phyloP scores from a whole-genome alignment of 1,284 basidiomycete genomes.

The Leccinum pachyderme region DNA sequence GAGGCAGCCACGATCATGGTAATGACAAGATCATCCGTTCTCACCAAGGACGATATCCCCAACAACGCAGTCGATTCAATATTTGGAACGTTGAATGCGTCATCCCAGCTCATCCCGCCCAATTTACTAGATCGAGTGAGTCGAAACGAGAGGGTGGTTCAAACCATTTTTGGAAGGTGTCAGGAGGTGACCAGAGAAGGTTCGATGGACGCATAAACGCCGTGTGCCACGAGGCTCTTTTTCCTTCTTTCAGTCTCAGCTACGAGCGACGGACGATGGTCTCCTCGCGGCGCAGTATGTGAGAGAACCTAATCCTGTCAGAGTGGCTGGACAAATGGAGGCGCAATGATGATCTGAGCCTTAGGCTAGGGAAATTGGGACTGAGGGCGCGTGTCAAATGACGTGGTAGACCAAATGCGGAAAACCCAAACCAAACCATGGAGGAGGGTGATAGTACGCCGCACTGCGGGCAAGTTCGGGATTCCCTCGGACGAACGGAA shows the following conservation, averaged over 20 bases:
- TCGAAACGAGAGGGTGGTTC: not conserved
- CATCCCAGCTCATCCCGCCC: not conserved
- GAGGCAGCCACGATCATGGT: not conserved
- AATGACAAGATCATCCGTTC: not conserved
- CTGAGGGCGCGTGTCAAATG: conserved; percentile 2
- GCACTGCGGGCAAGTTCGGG: not conserved
- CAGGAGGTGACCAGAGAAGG: not conserved
- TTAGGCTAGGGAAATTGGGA: not conserved
- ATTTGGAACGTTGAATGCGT: not conserved
- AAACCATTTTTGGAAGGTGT: conserved; percentile 1
- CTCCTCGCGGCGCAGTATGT: not conserved
- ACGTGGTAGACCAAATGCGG: conserved; percentile 14
- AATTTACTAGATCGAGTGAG: not conserved
- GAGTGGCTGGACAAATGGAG: not conserved
- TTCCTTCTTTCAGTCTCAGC: not conserved
- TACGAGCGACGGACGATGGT: not conserved
- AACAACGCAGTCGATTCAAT: not conserved
- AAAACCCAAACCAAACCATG: conserved; percentile 6
- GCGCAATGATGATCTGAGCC: not conserved
- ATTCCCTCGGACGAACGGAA: conserved; percentile 14
- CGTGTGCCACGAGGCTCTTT: conserved; percentile 7
- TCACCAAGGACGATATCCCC: not conserved
- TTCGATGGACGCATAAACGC: not conserved
- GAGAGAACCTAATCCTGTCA: not conserved
- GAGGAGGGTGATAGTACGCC: conserved; percentile 18